Base-by-base conservation (phyloP, 768 basidiomycete species). In the Tubosaeta sp. region DNA sequence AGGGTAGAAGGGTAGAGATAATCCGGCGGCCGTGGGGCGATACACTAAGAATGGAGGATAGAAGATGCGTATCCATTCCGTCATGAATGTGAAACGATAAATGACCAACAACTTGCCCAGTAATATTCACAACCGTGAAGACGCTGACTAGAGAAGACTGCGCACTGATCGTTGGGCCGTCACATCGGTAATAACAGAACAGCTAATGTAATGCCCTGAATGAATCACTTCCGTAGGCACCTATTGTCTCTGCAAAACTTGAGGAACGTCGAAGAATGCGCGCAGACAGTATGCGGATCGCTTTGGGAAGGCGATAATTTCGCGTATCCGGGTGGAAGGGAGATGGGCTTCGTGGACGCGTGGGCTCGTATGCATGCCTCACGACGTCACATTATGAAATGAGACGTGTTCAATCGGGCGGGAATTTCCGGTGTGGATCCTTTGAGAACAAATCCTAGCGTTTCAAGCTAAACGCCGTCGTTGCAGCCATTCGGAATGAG, bases 381-480 rank as follows among this genome's bases (percentile, higher is more conserved):
- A 45, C 13, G n/a, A 26, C 16, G 14, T 51, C 45, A 43, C 17
- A 51, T 58, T 33, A 60, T 60, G 53, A 60, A 58, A 53, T 47
- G 50, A 54, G 52, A 41, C 58, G 56, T 54, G 56, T 43, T 54
- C 53, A 53, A 39, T 41, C 56, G 50, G 53, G 38, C 53, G 55
- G 48, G 43, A 56, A 52, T 54, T 49, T 61, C 52, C 50, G 22
- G 41, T 38, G 38, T 52, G 50, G 46, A 46, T 52, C 7, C 43
- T 43, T 45, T 29, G 41, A 53, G 56, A 44, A 47, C 47, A 43
- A 39, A 41, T 34, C 6, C 14, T 13, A 17, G 44, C 6, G 12
- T 50, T 46, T 39, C 49, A 37, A 39, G 51, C 42, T 53, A 63
- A 61, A 61, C 53, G 50, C 61, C 64, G 56, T 66, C 44, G 54